Evolutionary conservation across 306 rosid species (phyloP).

Genomic region (Erythrophleum fordii): DNA sequence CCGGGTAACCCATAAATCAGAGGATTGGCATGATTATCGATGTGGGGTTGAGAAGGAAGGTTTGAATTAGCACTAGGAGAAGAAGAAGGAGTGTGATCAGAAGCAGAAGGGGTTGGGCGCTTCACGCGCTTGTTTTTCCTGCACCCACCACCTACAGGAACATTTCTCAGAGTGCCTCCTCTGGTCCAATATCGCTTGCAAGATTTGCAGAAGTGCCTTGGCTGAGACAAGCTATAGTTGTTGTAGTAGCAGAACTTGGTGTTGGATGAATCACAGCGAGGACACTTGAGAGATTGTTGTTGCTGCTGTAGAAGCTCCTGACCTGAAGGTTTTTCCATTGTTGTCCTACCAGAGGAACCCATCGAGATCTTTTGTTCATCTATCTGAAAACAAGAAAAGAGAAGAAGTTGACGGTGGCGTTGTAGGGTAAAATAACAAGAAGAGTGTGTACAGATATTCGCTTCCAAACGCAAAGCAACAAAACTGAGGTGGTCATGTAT

Average conservation of each 20-base stretch:
- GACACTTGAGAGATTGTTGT: constrained; percentile 64
- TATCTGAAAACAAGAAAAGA: background rate
- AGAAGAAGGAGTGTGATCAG: constrained; percentile 35
- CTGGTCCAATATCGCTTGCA: constrained; percentile 98
- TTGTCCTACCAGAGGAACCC: constrained; percentile 40
- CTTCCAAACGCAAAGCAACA: constrained; percentile 7
- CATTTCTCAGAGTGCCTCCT: constrained; percentile 92
- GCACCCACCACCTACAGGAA: constrained; percentile 94
- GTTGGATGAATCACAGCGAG: constrained; percentile 93
- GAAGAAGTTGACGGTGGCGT: constrained; percentile 11
- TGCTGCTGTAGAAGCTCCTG: constrained; percentile 53
- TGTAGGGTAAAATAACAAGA: constrained; percentile 1
- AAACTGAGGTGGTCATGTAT: background rate
- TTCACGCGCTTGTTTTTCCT: constrained; percentile 85
- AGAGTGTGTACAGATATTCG: background rate
- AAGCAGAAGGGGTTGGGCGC: constrained; percentile 40
- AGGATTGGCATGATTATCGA: constrained; percentile 52
- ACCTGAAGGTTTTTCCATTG: constrained; percentile 59
- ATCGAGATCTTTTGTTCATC: constrained; percentile 1
- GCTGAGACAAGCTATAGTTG: constrained; percentile 96
- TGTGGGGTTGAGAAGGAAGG: constrained; percentile 50
- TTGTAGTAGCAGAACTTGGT: constrained; percentile 97
- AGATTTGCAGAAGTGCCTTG: constrained; percentile 96
- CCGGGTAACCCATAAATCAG: constrained; percentile 60
- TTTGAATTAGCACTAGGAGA: constrained; percentile 40